Conservation (phyloP, 176 grass and related monocot genomes). For the Oryza punctata region DNA sequence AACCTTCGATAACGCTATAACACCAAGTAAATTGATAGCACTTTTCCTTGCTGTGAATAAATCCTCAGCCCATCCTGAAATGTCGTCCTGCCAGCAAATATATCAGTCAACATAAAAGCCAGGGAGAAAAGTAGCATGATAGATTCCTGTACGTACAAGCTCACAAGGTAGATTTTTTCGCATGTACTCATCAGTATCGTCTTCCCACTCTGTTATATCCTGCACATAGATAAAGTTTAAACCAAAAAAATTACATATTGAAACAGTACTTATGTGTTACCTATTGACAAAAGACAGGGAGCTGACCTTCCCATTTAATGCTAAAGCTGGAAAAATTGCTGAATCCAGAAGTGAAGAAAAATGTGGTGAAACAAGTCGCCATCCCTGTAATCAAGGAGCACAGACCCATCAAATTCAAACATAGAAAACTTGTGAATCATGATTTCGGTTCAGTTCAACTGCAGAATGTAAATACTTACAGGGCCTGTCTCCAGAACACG, state of each 20-base stretch:
- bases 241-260: constrained; percentile 36
- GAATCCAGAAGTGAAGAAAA: constrained; percentile 80
- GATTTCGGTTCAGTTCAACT: constrained; percentile 8
- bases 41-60: constrained; percentile 94
- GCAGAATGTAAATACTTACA: constrained; percentile 55
- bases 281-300: constrained; percentile 28
- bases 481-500: constrained; percentile 86
- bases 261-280: background rate
- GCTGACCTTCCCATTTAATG: constrained; percentile 78
- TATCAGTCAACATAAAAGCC: constrained; percentile 24
- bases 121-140: constrained; percentile 3
- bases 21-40: constrained; percentile 92
- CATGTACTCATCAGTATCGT: constrained; percentile 89
- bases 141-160: constrained; percentile 56
- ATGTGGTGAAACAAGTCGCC: constrained; percentile 90
- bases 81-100: constrained; percentile 68
- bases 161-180: constrained; percentile 90
- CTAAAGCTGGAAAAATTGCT: constrained; percentile 80
- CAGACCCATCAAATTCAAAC: constrained; percentile 27
- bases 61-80: constrained; percentile 90
- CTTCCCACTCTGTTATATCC: constrained; percentile 86
- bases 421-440: background rate
- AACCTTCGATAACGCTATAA: constrained; percentile 90
- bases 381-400: constrained; percentile 64
- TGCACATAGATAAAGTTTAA: constrained; percentile 44